phyloP scores from a whole-genome alignment of 495 filamentous ascomycete genomes.

The Podospora pseudopauciseta region DNA sequence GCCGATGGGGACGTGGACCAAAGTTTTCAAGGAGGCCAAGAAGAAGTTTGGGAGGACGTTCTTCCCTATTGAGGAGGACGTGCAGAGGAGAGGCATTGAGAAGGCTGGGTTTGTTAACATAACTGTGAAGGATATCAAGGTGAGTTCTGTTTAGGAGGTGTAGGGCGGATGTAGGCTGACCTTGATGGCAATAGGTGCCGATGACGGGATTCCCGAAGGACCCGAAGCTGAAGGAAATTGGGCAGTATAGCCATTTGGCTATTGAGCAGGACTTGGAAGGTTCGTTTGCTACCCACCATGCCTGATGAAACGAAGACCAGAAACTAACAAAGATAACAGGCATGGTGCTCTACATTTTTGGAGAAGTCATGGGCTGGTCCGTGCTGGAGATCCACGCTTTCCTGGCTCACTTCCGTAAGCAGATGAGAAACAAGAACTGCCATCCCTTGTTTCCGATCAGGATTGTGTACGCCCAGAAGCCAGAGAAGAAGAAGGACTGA shows the following conservation, averaged over 20 bases:
- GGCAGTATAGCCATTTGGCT: background rate
- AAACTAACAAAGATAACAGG: slow-evolving; percentile 18
- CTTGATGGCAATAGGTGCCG: slow-evolving; percentile 6
- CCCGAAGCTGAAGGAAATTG: background rate
- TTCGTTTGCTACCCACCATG: background rate
- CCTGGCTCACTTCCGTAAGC: slow-evolving; percentile 17
- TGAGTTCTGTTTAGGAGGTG: background rate
- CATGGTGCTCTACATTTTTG: slow-evolving; percentile 33
- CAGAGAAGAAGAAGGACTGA: slow-evolving; percentile 11
- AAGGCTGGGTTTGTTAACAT: slow-evolving; percentile 56
- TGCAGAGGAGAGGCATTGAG: slow-evolving; percentile 55
- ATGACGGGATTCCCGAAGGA: slow-evolving; percentile 1
- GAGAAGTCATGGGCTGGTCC: slow-evolving; percentile 31
- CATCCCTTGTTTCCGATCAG: slow-evolving; percentile 22
- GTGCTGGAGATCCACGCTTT: slow-evolving; percentile 17
- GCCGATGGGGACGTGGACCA: slow-evolving; percentile 31
- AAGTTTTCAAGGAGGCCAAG: slow-evolving; percentile 27
- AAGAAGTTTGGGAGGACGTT: slow-evolving; percentile 21
- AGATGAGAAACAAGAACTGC: slow-evolving; percentile 20
- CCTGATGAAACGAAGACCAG: background rate
- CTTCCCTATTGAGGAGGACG: slow-evolving; percentile 35
- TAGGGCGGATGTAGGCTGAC: background rate
- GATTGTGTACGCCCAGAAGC: slow-evolving; percentile 34
- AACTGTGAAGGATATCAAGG: slow-evolving; percentile 22
- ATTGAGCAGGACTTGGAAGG: slow-evolving; percentile 5